Base-by-base conservation (phyloP, 228 moss, liverwort and hornwort species). In the Sphagnum fallax region DNA sequence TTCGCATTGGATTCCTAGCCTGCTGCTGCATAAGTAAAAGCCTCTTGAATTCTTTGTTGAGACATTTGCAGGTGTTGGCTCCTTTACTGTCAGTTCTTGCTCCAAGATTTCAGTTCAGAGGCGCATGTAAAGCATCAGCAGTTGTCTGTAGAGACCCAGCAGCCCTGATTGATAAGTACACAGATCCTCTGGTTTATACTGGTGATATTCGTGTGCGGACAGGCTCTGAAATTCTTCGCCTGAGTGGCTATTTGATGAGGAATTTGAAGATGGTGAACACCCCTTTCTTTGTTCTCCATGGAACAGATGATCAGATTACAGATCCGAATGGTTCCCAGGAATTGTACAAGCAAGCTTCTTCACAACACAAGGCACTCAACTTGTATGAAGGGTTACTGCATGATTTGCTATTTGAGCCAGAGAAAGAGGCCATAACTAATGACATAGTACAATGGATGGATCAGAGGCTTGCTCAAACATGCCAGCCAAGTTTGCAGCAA, bases 171-270 rank as follows among this genome's bases (percentile, higher is more conserved):
- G 77, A 77, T 11, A 84, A 84, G 70, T 80, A 80, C 70, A 75
- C 62, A 10, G 80, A 83, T 61, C 83, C 80, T 5, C 52, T 80
- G 63, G 83, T 84, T 4, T 84, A 80, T 72, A 84, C 83, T 16
- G 83, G 83, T 32, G 79, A 79, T 2, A 67, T 84, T 51, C 83
- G 83, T 57, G 80, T 84, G 67, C 77, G 77, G 49, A 80, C 83
- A 0, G 83, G 83, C 5, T 76, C 74, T 4, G 80, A 83, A 62
- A 83, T 83, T 67, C 80, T 83, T 47, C 80, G 83, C 10, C 52
- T 83, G 12, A 73, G 79, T 12, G 32, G 65, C 4, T 83, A 76
- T 50, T 62, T 83, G 69, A 16, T 16, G 15, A 76, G 72, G 16
- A 83, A 83, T 64, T 55, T 83, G 16, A 69, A 79, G 66, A 76